Base-by-base conservation (phyloP, 2,329 filamentous ascomycete genomes). In the Xylaria sp. region DNA sequence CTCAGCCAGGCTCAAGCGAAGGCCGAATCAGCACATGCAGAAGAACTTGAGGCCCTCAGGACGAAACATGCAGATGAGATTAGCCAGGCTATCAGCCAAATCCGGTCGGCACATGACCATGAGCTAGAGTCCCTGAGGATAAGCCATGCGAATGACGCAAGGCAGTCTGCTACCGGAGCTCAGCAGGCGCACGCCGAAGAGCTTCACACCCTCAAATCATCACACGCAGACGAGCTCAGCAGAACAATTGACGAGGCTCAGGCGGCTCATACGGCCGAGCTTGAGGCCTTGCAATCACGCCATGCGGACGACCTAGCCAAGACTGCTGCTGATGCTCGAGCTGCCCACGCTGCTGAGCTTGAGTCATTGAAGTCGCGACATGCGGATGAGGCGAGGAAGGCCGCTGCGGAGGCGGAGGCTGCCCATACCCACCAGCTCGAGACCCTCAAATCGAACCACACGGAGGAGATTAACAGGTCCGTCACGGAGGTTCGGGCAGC, bases 111-210 rank as follows among this genome's bases (percentile, higher is more conserved):
- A 21, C 63, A 68, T 39, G 42, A 56, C 1, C 52, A 48, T 9
- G 63, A 64, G 21, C 53, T 69, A 11, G 62, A 66, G 16, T 48
- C 47, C 1, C 53, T 69, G 4, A 61, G 61, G 26, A 60, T 61
- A n/a, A 62, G 43, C 18, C 66, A 69, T 39, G 58, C 56, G 1
- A 60, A 66, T 17, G 60, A 64, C 24, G 52, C 61, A 2, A 62
- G 29, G 39, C 60, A 56, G 38, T 51, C 61, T 3, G 29, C 57
- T 19, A 53, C 56, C 3, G 56, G 63, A n/a, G 57, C 61, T 13
- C 59, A 59, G 17, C 54, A 53, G 16, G 55, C 55, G 4, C 61
- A 67, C 41, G 48, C 50, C 7, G 39, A 54, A 19, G 62, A 70
- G 26, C 29, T 69, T 6, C 61, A 65, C 19, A 39, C 50, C 1